Evolutionary conservation across 495 filamentous ascomycete species (phyloP), one percentile per base, ranked within the genome.

Genomic region (Penicillium parvum): DNA sequence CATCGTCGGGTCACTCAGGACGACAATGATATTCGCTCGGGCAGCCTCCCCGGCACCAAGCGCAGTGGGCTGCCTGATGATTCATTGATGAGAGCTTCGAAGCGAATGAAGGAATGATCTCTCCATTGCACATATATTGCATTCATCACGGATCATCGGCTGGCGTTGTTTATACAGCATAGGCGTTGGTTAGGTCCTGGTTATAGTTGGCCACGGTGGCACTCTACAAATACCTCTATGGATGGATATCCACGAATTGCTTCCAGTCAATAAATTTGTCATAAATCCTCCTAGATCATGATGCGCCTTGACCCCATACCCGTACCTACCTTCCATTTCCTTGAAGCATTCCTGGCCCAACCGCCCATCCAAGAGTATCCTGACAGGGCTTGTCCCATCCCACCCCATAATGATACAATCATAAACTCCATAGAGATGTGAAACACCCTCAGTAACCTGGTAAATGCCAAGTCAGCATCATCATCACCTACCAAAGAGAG

Each of bases 11-110:
- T 99, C 5, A 94, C 83, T 38, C 84, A 91, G 54, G 92, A 97
- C 52, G 89, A 96, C 56, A 94, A 94, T 57, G 92, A 96, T 65
- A 95, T 96, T 39, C 75, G 86, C 3, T 86, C 84, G 0, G 79
- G 80, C n/a, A 90, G 87, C 61, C 61, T 95, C 23, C 88, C 92
- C 5, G 92, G 92, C 1, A 96, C 91, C 2, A 97, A 97, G 67
- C 74, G 90, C 33, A 90, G 85, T 47, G 92, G 88, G 2, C 52
- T 95, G 40, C 85, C 86, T 4, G 91, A 95, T 64, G 91, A 96
- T 71, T 80, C 75, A 12, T 47, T 92, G 28, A 69, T 81, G 32
- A 57, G 70, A 29, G 66, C 65, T 11, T 41, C 65, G 9, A 73
- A 73, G 41, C 68, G 70, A 9, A 47, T 72, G 17, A 73, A 72